Percentiles rank a stretch among this genome's conserved stretches.
Evolutionary conservation across 1,284 basidiomycete genomes (phyloP).

Genomic region (Microbotryum intermedium): DNA sequence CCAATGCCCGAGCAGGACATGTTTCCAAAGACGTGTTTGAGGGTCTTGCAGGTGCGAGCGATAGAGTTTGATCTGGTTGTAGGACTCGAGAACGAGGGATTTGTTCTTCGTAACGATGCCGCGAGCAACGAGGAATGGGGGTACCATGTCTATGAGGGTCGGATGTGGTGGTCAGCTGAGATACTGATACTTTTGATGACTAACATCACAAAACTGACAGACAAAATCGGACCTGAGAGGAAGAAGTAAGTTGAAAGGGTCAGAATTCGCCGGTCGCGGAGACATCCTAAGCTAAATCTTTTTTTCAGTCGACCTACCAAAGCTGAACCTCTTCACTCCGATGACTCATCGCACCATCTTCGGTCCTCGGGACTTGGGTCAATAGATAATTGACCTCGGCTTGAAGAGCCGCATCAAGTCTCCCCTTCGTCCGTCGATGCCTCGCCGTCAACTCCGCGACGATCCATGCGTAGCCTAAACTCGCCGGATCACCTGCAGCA

Average conservation of each 20-base stretch:
- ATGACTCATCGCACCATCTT: conserved; percentile 39
- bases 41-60: conserved; percentile 44
- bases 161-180: too few species aligned
- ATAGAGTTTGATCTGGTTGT: conserved; percentile 71
- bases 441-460: conserved; percentile 4
- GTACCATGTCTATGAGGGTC: conserved; percentile 54
- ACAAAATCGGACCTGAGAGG: too few species aligned
- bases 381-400: conserved; percentile 64
- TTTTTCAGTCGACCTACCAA: conserved; percentile 35
- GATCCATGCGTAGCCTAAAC: conserved; percentile 24
- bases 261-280: too few species aligned
- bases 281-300: too few species aligned
- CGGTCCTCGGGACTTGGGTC: conserved; percentile 47
- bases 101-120: conserved; percentile 61
- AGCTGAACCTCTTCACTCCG: conserved; percentile 28
- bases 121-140: conserved; percentile 84
- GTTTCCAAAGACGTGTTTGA: conserved; percentile 55
- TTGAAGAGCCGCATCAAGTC: conserved; percentile 8
- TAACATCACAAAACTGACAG: too few species aligned
- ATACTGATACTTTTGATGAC: too few species aligned
- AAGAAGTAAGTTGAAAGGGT: too few species aligned
- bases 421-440: too few species aligned
- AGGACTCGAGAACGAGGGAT: conserved; percentile 58
- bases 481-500: conserved; percentile 25
- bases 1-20: conserved; percentile 51